Conservation (phyloP, 108 stramenopile species). For the Nitzschia palea region DNA sequence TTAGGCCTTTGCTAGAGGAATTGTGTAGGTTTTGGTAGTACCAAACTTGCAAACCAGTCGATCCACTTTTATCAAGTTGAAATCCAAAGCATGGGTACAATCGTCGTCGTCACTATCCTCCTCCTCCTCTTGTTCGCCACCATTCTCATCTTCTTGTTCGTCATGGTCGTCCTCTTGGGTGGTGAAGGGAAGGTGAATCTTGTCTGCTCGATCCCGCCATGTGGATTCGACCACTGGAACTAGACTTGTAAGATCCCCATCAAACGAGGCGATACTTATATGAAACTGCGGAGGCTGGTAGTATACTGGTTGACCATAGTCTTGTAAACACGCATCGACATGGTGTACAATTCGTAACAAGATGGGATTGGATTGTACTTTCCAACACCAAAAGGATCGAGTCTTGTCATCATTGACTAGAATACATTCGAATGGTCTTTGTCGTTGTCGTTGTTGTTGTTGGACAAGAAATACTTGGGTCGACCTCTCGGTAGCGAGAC, state of each 20-base stretch:
- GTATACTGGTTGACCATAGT: conserved; percentile 35
- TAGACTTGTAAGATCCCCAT: conserved; percentile 25
- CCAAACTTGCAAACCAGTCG: conserved; percentile 23
- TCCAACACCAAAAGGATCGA: conserved; percentile 43
- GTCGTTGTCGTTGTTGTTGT: not conserved
- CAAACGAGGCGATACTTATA: conserved; percentile 39
- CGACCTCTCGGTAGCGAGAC: conserved; percentile 5
- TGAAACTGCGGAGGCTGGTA: conserved; percentile 47
- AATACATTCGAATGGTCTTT: conserved; percentile 3
- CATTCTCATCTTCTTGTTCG: not conserved
- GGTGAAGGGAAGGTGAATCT: not conserved
- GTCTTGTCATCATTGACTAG: conserved; percentile 52
- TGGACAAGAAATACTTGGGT: conserved; percentile 4
- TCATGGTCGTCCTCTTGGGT: not conserved
- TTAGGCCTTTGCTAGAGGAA: too few species aligned
- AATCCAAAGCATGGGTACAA: not conserved
- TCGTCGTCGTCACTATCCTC: conserved; percentile 1
- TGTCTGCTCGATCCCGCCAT: not conserved
- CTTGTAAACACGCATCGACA: conserved; percentile 35
- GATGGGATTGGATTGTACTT: conserved; percentile 16
- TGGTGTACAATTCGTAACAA: conserved; percentile 29
- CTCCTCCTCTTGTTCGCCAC: conserved; percentile 3
- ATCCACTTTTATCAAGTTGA: not conserved
- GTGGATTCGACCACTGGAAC: too few species aligned
- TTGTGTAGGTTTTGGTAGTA: conserved; percentile 28